Percentiles rank a stretch among this genome's conserved stretches.
Evolutionary conservation across 2,329 filamentous ascomycete species (phyloP).

Genomic region (Colletotrichum lentis): DNA sequence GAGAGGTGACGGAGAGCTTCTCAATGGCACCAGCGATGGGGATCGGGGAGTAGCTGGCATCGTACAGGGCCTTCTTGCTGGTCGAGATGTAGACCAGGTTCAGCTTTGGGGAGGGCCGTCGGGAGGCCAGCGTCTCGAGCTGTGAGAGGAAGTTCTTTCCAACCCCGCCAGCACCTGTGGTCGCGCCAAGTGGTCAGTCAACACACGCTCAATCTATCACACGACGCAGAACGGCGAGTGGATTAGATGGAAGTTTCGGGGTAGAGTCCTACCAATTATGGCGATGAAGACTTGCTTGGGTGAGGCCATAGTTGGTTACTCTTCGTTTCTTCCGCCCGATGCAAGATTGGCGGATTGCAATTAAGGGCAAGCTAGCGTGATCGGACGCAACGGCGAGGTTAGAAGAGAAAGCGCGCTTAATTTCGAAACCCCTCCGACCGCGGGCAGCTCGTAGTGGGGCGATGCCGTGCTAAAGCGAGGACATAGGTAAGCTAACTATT

Average conservation of each 20-base stretch:
- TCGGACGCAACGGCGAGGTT: neutral
- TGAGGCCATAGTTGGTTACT: conserved; percentile 50
- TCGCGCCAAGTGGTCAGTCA: conserved; percentile 24
- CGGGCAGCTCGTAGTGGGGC: conserved; percentile 27
- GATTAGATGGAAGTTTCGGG: neutral
- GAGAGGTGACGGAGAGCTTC: conserved; percentile 69
- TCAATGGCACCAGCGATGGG: conserved; percentile 67
- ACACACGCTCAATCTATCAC: neutral
- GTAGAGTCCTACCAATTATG: conserved; percentile 55
- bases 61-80: conserved; percentile 82
- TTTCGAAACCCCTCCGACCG: conserved; percentile 26
- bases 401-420: neutral
- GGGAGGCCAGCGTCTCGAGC: conserved; percentile 71
- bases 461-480: neutral
- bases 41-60: conserved; percentile 74
- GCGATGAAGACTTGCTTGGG: conserved; percentile 61
- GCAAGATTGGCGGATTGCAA: neutral
- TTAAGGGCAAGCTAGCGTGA: neutral
- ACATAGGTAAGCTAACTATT: too few relatives aligned
- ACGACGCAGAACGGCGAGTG: neutral
- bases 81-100: conserved; percentile 86
- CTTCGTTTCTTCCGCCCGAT: neutral
- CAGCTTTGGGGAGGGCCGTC: conserved; percentile 74
- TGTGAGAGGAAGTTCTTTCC: conserved; percentile 91
- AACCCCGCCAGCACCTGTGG: conserved; percentile 85